Conservation (phyloP, 768 basidiomycete species). For the Cyclocybe aegerita region DNA sequence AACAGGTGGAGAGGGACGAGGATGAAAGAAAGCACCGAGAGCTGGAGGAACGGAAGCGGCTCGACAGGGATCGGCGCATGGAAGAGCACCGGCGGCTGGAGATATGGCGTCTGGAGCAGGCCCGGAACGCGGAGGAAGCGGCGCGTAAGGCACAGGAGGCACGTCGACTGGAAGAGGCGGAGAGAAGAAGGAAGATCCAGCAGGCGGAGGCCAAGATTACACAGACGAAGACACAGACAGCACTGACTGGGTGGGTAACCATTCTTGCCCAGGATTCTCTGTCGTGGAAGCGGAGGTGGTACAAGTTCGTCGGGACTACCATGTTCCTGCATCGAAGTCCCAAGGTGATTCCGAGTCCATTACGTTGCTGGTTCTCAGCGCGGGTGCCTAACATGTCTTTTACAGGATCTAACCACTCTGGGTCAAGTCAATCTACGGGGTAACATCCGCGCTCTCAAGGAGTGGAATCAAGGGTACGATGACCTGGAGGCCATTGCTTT, state of each 20-base stretch:
- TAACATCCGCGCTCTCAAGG: slow-evolving; percentile 45
- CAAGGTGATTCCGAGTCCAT: slow-evolving; percentile 37
- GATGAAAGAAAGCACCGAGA: slow-evolving; percentile 46
- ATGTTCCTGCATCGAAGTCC: slow-evolving; percentile 51
- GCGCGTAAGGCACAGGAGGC: slow-evolving; percentile 43
- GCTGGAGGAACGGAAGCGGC: slow-evolving; percentile 45
- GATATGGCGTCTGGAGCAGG: slow-evolving; percentile 51
- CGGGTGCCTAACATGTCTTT: slow-evolving; percentile 2
- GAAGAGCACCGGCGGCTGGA: slow-evolving; percentile 53
- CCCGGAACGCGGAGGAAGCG: slow-evolving; percentile 41
- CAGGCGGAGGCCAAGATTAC: slow-evolving; percentile 43
- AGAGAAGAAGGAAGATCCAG: slow-evolving; percentile 46
- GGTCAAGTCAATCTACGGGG: slow-evolving; percentile 49
- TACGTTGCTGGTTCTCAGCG: not conserved
- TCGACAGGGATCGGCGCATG: slow-evolving; percentile 46
- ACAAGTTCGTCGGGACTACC: slow-evolving; percentile 47
- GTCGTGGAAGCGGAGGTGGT: slow-evolving; percentile 67
- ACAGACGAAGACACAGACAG: slow-evolving; percentile 31
- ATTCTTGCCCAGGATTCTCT: slow-evolving; percentile 53
- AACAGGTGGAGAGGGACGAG: slow-evolving; percentile 37
- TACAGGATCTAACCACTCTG: slow-evolving; percentile 38
- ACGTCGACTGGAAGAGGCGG: slow-evolving; percentile 38
- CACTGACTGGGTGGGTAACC: slow-evolving; percentile 58
- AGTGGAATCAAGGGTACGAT: slow-evolving; percentile 70
- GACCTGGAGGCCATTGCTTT: slow-evolving; percentile 63